Conservation (phyloP, 768 basidiomycete species). For the Rhodotorula taiwanensis region DNA sequence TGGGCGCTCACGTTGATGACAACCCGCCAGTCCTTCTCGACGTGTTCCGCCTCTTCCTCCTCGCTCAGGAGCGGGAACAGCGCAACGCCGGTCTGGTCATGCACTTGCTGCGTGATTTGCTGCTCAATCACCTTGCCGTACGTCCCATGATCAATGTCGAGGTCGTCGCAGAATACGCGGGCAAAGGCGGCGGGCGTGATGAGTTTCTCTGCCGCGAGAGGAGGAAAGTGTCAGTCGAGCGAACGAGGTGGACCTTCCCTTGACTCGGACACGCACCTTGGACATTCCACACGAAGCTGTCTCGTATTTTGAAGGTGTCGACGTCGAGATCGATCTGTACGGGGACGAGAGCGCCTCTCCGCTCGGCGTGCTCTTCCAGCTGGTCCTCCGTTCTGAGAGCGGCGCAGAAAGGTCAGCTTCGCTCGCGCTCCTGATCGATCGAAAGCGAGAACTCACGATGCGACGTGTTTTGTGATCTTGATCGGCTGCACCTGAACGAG, state of each 20-base stretch:
- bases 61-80: conserved; percentile 49
- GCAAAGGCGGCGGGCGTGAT: conserved; percentile 83
- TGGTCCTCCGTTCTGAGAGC: conserved; percentile 54
- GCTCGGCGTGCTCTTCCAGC: conserved; percentile 58
- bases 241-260: no score
- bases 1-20: conserved; percentile 48
- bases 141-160: conserved; percentile 61
- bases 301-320: conserved; percentile 80
- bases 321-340: conserved; percentile 94
- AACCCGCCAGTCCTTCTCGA: conserved; percentile 46
- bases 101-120: conserved; percentile 82
- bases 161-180: conserved; percentile 74
- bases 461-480: conserved; percentile 59
- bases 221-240: not conserved
- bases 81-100: conserved; percentile 77
- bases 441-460: conserved; percentile 55
- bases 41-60: conserved; percentile 49
- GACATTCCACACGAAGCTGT: conserved; percentile 93
- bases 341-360: conserved; percentile 62
- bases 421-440: no score
- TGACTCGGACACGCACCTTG: conserved; percentile 51
- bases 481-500: conserved; percentile 62
- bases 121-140: conserved; percentile 74
- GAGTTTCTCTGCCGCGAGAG: conserved; percentile 51
- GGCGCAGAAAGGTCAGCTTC: not conserved